Percentiles rank a stretch among this genome's conserved stretches.
These are phyloP conservation scores for Aspergillus heteromorphus DNA, from an alignment of 495 filamentous ascomycete genomes.

Conservation along the genomic window DNA sequence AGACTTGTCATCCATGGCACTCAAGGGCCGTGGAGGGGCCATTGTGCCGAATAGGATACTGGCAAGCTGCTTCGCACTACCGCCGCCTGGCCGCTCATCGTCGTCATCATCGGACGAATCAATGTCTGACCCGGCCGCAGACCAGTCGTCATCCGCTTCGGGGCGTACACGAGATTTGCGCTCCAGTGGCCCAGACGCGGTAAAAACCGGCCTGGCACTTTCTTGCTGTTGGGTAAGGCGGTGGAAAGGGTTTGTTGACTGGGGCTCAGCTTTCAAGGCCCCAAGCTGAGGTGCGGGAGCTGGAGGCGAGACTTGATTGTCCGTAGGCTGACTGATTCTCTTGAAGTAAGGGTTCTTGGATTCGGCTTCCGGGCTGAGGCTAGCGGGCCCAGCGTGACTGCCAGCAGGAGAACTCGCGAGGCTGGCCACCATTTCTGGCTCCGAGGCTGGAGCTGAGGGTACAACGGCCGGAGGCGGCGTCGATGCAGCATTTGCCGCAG, in stretches of 20 bases:
- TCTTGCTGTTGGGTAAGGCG: slow-evolving; percentile 63
- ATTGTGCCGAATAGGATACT: slow-evolving; percentile 95
- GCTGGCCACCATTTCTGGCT: slow-evolving; percentile 21
- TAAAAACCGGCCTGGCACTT: slow-evolving; percentile 29
- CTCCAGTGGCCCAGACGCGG: slow-evolving; percentile 32
- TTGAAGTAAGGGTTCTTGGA: slow-evolving; percentile 72
- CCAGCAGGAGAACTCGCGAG: slow-evolving; percentile 25
- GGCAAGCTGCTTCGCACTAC: slow-evolving; percentile 84
- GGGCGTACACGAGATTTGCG: slow-evolving; percentile 52
- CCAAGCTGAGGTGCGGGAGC: slow-evolving; percentile 26
- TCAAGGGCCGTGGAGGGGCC: slow-evolving; percentile 86
- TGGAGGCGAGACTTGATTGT: slow-evolving; percentile 18
- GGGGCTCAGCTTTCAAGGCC: slow-evolving; percentile 40
- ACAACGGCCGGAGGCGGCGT: slow-evolving; percentile 39
- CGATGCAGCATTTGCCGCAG: slow-evolving; percentile 37
- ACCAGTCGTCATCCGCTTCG: slow-evolving; percentile 88
- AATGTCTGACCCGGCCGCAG: slow-evolving; percentile 71
- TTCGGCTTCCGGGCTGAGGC: slow-evolving; percentile 34
- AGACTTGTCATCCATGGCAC: slow-evolving; percentile 69
- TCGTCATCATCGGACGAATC: slow-evolving; percentile 66
- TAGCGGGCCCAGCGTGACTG: slow-evolving; percentile 20
- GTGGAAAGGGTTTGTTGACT: slow-evolving; percentile 94
- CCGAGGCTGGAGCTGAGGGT: slow-evolving; percentile 29
- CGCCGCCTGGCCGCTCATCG: slow-evolving; percentile 67
- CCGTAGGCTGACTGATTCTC: slow-evolving; percentile 49